Evolutionary conservation across 495 filamentous ascomycete genomes (phyloP).

Genomic region (Cladorrhinum samala): DNA sequence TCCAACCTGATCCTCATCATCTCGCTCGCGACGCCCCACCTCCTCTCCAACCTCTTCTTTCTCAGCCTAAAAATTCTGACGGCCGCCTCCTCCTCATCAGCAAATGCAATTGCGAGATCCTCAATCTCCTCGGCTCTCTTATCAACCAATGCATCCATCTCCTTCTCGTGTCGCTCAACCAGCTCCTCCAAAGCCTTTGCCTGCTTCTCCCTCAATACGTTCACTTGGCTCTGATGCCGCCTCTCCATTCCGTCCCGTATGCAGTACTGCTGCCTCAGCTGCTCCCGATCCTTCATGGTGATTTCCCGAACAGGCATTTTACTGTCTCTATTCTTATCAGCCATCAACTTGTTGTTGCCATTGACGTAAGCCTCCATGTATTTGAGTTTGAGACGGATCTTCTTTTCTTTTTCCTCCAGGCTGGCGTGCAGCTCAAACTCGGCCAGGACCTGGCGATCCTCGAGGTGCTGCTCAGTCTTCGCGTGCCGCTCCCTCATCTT

Average conservation of each 20-base stretch:
- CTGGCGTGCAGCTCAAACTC: constrained; percentile 54
- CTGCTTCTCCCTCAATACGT: constrained; percentile 73
- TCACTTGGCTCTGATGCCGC: constrained; percentile 66
- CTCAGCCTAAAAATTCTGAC: constrained; percentile 44
- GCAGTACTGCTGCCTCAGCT: constrained; percentile 66
- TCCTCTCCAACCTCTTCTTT: constrained; percentile 41
- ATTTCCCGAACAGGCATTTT: constrained; percentile 41
- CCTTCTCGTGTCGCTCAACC: constrained; percentile 55
- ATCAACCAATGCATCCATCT: constrained; percentile 51
- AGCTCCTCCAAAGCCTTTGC: constrained; percentile 62
- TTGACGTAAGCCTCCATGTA: constrained; percentile 77
- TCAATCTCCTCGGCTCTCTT: constrained; percentile 47
- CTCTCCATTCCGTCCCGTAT: constrained; percentile 62
- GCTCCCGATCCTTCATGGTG: constrained; percentile 51
- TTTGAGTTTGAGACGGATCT: constrained; percentile 62
- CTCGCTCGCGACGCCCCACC: constrained; percentile 62
- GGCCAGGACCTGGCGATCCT: constrained; percentile 67
- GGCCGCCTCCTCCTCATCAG: constrained; percentile 47
- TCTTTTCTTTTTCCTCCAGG: constrained; percentile 49
- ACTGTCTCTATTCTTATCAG: constrained; percentile 13
- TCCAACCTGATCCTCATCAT: constrained; percentile 58
- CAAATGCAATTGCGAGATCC: constrained; percentile 51
- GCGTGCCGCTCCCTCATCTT: constrained; percentile 45
- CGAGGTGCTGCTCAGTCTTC: constrained; percentile 53
- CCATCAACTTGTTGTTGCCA: constrained; percentile 28